These are phyloP conservation scores for Xylaria telfairii DNA, from an alignment of 495 filamentous ascomycete genomes.

Conservation along the genomic window DNA sequence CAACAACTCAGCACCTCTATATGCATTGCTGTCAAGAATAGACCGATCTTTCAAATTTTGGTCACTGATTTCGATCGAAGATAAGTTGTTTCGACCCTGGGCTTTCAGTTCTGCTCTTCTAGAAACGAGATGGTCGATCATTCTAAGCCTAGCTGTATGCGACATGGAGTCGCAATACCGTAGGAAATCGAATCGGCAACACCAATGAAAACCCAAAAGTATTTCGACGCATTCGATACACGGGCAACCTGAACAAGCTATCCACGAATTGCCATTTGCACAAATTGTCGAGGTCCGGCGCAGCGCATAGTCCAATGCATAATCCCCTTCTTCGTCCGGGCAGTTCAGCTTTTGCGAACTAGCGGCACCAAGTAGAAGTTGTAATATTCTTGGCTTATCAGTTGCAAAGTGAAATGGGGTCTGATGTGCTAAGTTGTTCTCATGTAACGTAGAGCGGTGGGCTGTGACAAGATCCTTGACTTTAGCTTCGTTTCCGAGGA, in stretches of 20 bases:
- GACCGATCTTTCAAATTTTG: neutral
- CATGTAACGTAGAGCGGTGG: neutral
- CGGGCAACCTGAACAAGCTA: neutral
- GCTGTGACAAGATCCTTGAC: neutral
- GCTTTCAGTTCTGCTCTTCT: neutral
- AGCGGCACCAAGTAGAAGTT: neutral
- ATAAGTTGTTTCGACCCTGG: neutral
- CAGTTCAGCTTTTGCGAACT: neutral
- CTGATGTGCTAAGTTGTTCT: neutral
- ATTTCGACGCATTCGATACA: conserved; percentile 12
- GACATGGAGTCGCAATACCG: neutral
- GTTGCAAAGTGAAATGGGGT: conserved; percentile 13
- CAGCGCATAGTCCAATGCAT: conserved; percentile 1
- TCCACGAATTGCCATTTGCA: neutral
- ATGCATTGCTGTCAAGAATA: neutral
- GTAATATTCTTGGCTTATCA: conserved; percentile 1
- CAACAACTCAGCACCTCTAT: conserved; percentile 7
- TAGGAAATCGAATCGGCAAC: conserved; percentile 12
- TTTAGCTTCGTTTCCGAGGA: neutral
- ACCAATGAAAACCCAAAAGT: neutral
- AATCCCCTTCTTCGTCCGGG: neutral
- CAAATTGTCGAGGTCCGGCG: neutral
- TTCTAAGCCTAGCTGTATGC: conserved; percentile 3
- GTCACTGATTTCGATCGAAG: neutral
- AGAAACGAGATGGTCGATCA: conserved; percentile 1